Conservation (phyloP, 352 stramenopile species). For the Phytophthora nicotianae region DNA sequence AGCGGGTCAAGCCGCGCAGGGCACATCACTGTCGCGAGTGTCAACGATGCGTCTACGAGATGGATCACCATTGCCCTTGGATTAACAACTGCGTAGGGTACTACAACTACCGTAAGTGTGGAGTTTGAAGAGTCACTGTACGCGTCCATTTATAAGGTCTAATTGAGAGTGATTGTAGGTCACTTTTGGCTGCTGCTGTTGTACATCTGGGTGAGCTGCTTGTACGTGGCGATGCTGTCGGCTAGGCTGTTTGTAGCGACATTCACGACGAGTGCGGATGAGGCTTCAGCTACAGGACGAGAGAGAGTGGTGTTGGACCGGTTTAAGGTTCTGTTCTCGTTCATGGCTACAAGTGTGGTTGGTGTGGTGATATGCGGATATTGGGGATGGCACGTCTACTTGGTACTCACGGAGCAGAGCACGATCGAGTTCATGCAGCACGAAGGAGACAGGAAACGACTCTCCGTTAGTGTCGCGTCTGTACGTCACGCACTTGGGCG, state of each 20-base stretch:
- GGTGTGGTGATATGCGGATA: conserved; percentile 39
- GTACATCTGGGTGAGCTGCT: conserved; percentile 51
- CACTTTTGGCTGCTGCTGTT: conserved; percentile 60
- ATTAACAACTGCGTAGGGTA: conserved; percentile 98
- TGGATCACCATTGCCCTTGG: conserved; percentile 98
- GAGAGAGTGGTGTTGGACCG: conserved; percentile 29
- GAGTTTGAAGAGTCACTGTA: not conserved
- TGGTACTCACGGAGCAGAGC: conserved; percentile 49
- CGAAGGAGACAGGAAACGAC: conserved; percentile 19
- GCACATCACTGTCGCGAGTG: conserved; percentile 84
- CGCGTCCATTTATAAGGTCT: not conserved
- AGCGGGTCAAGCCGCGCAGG: conserved; percentile 31
- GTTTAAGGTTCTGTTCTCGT: conserved; percentile 42
- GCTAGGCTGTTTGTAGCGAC: conserved; percentile 35
- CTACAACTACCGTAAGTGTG: conserved; percentile 90
- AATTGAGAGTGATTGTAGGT: conserved; percentile 21
- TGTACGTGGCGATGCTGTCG: conserved; percentile 45
- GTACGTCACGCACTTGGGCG: conserved; percentile 24
- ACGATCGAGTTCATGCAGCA: conserved; percentile 47
- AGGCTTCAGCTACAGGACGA: conserved; percentile 7
- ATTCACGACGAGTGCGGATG: conserved; percentile 23
- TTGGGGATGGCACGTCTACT: conserved; percentile 52
- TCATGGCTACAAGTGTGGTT: conserved; percentile 43
- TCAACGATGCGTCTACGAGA: conserved; percentile 92
- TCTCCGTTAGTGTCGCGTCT: conserved; percentile 15